A percentile compares a stretch with the other conserved stretches of the same genome.
Evolutionary conservation across 768 basidiomycete genomes (phyloP).

Genomic region (Leccinum subgranulosum): DNA sequence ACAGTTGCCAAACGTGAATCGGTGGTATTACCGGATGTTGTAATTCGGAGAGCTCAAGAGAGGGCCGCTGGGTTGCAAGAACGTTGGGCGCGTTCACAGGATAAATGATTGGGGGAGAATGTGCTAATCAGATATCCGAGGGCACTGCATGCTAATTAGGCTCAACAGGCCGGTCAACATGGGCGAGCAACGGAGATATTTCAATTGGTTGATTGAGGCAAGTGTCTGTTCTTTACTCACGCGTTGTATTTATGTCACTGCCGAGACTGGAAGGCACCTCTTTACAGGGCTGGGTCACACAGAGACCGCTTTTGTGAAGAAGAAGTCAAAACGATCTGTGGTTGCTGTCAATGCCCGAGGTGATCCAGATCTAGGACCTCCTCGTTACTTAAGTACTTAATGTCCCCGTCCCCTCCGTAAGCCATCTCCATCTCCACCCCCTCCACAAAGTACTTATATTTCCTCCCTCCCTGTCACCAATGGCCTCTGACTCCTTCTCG

Average conservation of each 20-base stretch:
- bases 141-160: constrained; percentile 36
- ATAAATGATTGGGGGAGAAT: constrained; percentile 19
- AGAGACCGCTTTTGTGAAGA: constrained; percentile 34
- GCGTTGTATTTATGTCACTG: constrained; percentile 35
- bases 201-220: constrained; percentile 20
- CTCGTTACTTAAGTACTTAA: constrained; percentile 50
- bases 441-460: constrained; percentile 43
- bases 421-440: constrained; percentile 47
- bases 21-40: constrained; percentile 8
- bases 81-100: constrained; percentile 18
- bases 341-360: constrained; percentile 33
- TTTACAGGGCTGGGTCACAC: constrained; percentile 33
- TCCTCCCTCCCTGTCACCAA: constrained; percentile 35
- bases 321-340: constrained; percentile 27
- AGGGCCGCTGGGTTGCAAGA: constrained; percentile 29
- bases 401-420: constrained; percentile 44
- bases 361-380: constrained; percentile 44
- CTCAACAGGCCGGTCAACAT: constrained; percentile 27
- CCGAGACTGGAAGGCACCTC: constrained; percentile 34
- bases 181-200: constrained; percentile 20
- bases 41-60: neutral
- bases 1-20: constrained; percentile 6
- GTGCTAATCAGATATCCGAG: constrained; percentile 37
- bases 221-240: constrained; percentile 30
- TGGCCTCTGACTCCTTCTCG: constrained; percentile 53